Base-by-base conservation (phyloP, 805 yeast species). In the Metschnikowia shivogae region DNA sequence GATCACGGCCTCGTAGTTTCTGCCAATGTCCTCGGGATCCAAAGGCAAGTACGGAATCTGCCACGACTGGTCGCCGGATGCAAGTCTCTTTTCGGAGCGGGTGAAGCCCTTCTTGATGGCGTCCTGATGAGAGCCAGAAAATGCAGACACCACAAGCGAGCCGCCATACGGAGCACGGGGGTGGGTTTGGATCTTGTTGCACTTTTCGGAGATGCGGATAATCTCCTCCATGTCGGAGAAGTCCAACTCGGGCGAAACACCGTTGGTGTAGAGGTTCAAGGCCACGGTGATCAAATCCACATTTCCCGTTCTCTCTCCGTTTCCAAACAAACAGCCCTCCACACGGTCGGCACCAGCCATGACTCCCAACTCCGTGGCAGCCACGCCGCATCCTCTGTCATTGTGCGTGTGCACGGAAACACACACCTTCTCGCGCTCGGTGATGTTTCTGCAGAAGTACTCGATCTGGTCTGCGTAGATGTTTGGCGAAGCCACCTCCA, bases 291-390 rank as follows among this genome's bases (percentile, higher is more conserved):
- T 81, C 52, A 84, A 70, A 64, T 84, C 92, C 55, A 84, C 90
- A 62, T 84, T 84, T 70, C 92, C 92, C 26, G 92, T 84, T 70
- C 92, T 75, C 73, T 84, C 92, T 68, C 92, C 92, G 64, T 84
- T 84, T 59, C 90, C 90, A 52, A 84, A 84, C 34, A 84, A 71
- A 72, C 90, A 84, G 46, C 92, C 92, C 67, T 84, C 92, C 42
- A 84, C 86, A 71, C 92, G 77, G 66, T 84, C 90, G 48, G 86
- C 92, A 59, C 92, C 92, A n/a, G 89, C 92, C 58, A 84, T 67
- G 28, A 82, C 56, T 56, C 89, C 90, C 49, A 84, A 70, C 63
- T 84, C 92, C 37, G 88, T 74, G 22, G 92, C 92, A 36, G 92
- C 92, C 44, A 84, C 89, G 60, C 88, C 89, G 62, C 88, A 83